Percentiles rank a stretch among this genome's conserved stretches.
These are phyloP conservation scores for Bipolaris sorokiniana DNA, from an alignment of 2,329 filamentous ascomycete genomes.

Conservation along the genomic window DNA sequence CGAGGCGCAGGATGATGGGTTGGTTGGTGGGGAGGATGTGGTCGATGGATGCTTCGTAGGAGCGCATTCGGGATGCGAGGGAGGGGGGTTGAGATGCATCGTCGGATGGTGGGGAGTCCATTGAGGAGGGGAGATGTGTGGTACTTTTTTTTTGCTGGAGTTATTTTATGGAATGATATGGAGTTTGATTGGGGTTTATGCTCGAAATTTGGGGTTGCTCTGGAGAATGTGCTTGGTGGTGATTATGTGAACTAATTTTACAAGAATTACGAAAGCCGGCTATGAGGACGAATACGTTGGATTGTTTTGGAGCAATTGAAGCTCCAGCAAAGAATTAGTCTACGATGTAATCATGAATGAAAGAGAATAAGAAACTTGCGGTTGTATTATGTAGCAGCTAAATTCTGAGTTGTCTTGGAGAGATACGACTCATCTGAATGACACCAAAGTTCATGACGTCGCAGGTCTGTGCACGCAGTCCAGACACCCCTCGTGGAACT, in stretches of 20 bases:
- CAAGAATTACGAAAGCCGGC: no score
- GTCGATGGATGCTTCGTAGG: constrained; percentile 39
- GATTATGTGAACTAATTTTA: no score
- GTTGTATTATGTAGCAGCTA: neutral
- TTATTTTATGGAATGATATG: no score
- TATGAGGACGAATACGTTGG: no score
- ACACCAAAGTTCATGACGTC: neutral
- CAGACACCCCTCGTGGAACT: neutral
- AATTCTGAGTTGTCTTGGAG: neutral
- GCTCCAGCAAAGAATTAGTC: no score
- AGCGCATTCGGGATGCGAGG: constrained; percentile 42
- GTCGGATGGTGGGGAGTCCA: neutral
- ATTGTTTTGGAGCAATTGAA: no score
- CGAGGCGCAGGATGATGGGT: constrained; percentile 38
- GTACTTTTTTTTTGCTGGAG: no score
- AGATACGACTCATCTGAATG: neutral
- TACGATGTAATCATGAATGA: no score
- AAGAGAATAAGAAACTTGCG: no score
- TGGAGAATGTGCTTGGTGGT: no score
- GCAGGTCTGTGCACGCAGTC: neutral
- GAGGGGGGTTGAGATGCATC: constrained; percentile 9
- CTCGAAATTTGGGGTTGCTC: no score
- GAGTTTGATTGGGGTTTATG: no score
- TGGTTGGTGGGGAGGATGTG: constrained; percentile 24
- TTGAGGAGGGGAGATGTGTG: neutral